These are phyloP conservation scores for Thuja plicata DNA, from an alignment of 83 land plant species.

Conservation along the genomic window DNA sequence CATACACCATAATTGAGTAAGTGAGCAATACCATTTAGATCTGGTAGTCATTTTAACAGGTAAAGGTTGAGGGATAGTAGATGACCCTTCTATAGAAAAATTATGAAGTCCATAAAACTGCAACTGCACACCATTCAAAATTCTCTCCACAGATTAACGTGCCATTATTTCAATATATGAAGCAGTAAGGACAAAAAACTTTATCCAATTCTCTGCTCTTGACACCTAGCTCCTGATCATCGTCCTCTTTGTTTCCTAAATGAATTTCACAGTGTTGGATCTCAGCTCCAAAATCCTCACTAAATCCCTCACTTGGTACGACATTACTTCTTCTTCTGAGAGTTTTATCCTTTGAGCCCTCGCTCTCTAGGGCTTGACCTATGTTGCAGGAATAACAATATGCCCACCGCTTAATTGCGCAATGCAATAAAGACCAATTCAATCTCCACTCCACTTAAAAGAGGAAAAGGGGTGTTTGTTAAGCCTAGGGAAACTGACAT, in stretches of 20 bases:
- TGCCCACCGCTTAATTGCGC: no score
- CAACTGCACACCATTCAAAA: constrained; percentile 76
- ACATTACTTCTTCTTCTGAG: neutral
- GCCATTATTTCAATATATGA: constrained; percentile 70
- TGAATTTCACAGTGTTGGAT: neutral
- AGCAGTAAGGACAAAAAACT: constrained; percentile 75
- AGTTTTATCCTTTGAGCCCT: constrained; percentile 4
- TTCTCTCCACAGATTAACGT: constrained; percentile 45
- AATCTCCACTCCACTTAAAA: no score
- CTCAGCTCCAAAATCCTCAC: constrained; percentile 2
- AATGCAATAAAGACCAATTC: no score
- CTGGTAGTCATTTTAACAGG: constrained; percentile 78
- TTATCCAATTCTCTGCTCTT: constrained; percentile 89
- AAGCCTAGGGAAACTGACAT: no score
- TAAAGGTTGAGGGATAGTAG: constrained; percentile 77
- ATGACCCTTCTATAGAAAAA: constrained; percentile 94
- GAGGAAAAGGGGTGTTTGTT: no score
- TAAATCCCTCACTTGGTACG: constrained; percentile 3
- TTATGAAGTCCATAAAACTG: constrained; percentile 90
- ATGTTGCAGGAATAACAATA: no score
- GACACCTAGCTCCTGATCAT: constrained; percentile 96
- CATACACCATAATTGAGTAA: neutral
- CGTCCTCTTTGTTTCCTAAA: constrained; percentile 35
- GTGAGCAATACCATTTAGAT: constrained; percentile 76
- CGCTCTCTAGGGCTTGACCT: constrained; percentile 7